phyloP scores from a whole-genome alignment of 2,329 filamentous ascomycete genomes.

The Fusarium anguioides region DNA sequence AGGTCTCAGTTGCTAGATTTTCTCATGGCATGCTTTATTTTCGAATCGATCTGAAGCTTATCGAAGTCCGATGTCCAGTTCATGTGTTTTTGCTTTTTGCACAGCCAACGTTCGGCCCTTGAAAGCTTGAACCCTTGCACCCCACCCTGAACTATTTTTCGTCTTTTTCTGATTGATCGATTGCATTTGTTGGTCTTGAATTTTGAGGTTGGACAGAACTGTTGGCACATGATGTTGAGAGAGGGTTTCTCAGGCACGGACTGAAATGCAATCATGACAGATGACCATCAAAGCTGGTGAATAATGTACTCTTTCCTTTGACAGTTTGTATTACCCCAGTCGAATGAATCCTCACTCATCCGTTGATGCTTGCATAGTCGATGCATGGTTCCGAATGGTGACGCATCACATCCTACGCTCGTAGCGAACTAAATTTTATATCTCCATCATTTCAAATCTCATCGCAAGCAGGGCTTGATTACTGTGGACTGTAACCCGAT shows the following conservation, averaged over 20 bases:
- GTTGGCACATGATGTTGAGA: slow-evolving; percentile 12
- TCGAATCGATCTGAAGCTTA: not conserved
- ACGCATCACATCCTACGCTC: slow-evolving; percentile 1
- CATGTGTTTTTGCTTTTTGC: slow-evolving; percentile 9
- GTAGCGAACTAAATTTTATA: slow-evolving; percentile 3
- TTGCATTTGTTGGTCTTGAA: not conserved
- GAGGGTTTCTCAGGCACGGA: slow-evolving; percentile 8
- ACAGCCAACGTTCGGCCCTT: slow-evolving; percentile 3
- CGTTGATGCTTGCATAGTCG: not conserved
- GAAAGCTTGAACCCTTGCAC: slow-evolving; percentile 9
- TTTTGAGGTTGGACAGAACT: slow-evolving; percentile 7
- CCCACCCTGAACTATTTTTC: slow-evolving; percentile 19
- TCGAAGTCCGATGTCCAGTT: not conserved
- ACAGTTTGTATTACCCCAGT: not conserved
- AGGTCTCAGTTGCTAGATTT: not conserved
- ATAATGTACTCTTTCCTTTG: not conserved
- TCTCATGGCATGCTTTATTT: not conserved
- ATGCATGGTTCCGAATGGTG: not conserved
- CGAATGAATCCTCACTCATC: not conserved
- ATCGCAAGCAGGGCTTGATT: not conserved
- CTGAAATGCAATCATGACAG: slow-evolving; percentile 8
- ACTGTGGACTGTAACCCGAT: not conserved
- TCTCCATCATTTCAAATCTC: slow-evolving; percentile 16
- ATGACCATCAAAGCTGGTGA: not conserved
- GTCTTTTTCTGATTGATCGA: not conserved